Evolutionary conservation across 768 basidiomycete species (phyloP).

Genomic region (Lanmaoa rubissima): DNA sequence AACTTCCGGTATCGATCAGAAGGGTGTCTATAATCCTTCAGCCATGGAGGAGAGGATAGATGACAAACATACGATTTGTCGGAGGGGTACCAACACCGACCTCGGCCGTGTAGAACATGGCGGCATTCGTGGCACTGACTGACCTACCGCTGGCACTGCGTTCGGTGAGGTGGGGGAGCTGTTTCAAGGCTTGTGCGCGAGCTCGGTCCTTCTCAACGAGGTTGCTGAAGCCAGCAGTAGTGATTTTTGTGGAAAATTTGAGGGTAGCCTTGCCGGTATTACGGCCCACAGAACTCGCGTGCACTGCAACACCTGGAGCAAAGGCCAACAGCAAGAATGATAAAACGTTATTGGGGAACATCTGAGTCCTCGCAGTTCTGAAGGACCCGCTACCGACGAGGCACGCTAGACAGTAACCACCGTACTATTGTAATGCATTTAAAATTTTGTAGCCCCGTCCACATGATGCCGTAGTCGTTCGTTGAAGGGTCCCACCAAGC

Average conservation of each 20-base stretch:
- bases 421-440: too few relatives aligned
- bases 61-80: slow-evolving; percentile 22
- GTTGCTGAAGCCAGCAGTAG: slow-evolving; percentile 5
- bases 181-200: slow-evolving; percentile 14
- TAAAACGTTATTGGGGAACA: slow-evolving; percentile 3
- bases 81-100: slow-evolving; percentile 30
- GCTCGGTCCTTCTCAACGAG: slow-evolving; percentile 24
- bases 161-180: not conserved
- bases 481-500: too few relatives aligned
- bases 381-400: not conserved
- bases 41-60: not conserved
- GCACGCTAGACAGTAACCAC: too few relatives aligned
- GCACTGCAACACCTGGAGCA: not conserved
- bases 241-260: slow-evolving; percentile 13
- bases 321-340: slow-evolving; percentile 12
- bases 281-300: slow-evolving; percentile 8
- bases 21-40: slow-evolving; percentile 21
- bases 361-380: not conserved
- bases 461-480: not conserved
- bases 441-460: too few relatives aligned
- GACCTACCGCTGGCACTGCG: not conserved
- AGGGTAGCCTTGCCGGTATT: slow-evolving; percentile 12
- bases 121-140: slow-evolving; percentile 21
- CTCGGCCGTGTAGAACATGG: slow-evolving; percentile 29
- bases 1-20: slow-evolving; percentile 34